Evolutionary conservation across 2,329 filamentous ascomycete species (phyloP).

Genomic region (Polytolypa hystricis): DNA sequence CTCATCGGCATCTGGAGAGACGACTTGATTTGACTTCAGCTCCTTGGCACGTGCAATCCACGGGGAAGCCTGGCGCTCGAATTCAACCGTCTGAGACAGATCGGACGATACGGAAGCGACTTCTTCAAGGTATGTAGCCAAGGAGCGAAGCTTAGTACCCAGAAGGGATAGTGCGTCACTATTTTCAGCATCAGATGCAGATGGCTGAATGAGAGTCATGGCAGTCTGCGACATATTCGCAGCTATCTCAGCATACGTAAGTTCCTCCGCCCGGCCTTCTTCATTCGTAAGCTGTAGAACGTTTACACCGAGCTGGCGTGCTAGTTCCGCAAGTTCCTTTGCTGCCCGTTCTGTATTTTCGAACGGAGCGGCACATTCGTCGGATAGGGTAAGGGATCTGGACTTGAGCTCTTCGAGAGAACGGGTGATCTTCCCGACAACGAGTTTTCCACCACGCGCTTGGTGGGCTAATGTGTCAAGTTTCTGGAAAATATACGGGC

Average conservation of each 20-base stretch:
- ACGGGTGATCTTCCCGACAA: constrained; percentile 65
- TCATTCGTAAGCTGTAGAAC: constrained; percentile 58
- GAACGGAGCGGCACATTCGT: constrained; percentile 57
- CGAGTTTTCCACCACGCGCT: constrained; percentile 72
- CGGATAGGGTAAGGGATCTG: constrained; percentile 61
- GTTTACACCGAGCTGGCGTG: constrained; percentile 55
- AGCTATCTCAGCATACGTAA: constrained; percentile 56
- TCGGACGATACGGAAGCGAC: constrained; percentile 60
- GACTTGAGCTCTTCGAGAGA: constrained; percentile 67
- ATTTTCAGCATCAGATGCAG: constrained; percentile 18
- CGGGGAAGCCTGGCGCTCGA: constrained; percentile 63
- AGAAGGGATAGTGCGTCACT: constrained; percentile 59
- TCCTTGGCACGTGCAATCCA: constrained; percentile 77
- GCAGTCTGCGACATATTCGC: constrained; percentile 40
- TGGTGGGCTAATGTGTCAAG: constrained; percentile 62
- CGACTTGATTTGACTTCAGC: constrained; percentile 68
- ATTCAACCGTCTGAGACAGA: constrained; percentile 62
- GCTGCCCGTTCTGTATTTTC: constrained; percentile 56
- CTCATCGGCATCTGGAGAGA: constrained; percentile 72
- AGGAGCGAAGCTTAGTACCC: constrained; percentile 52
- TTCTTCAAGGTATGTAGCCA: constrained; percentile 56
- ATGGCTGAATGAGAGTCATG: constrained; percentile 16
- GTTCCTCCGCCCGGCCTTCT: constrained; percentile 57
- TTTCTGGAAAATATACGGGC: constrained; percentile 56
- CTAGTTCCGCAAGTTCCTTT: constrained; percentile 53